Conservation (phyloP, 257 asterid species). For the Ilex aquifolium region DNA sequence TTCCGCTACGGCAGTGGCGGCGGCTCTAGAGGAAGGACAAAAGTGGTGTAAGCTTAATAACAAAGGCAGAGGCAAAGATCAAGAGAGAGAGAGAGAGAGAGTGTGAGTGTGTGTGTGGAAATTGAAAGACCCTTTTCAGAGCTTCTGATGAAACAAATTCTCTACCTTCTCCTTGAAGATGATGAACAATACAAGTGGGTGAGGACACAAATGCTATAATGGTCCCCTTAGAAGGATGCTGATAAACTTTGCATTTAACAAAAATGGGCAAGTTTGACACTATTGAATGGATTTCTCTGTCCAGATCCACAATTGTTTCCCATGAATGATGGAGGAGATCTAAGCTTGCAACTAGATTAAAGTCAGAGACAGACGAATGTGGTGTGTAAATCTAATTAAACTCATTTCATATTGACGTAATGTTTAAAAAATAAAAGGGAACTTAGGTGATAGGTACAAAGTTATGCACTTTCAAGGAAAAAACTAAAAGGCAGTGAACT, state of each 20-base stretch:
- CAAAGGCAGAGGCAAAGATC: too few relatives aligned
- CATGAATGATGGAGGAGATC: slow-evolving; percentile 20
- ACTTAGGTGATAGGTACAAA: too few relatives aligned
- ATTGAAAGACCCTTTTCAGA: slow-evolving; percentile 4
- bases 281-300: background rate
- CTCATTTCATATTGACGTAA: too few relatives aligned
- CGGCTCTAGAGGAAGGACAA: slow-evolving; percentile 35
- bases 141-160: slow-evolving; percentile 15
- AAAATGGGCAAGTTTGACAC: background rate
- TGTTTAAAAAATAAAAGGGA: too few relatives aligned
- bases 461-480: too few relatives aligned
- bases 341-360: slow-evolving; percentile 14
- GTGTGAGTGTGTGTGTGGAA: too few relatives aligned
- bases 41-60: too few relatives aligned
- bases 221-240: slow-evolving; percentile 11
- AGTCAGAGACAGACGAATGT: too few relatives aligned
- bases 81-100: too few relatives aligned
- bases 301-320: slow-evolving; percentile 9
- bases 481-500: too few relatives aligned
- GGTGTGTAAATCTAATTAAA: too few relatives aligned
- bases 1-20: slow-evolving; percentile 38
- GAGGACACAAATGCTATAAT: slow-evolving; percentile 23
- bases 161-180: slow-evolving; percentile 1
- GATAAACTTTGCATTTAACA: slow-evolving; percentile 9
- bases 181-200: background rate